These are phyloP conservation scores for Colletotrichum sp. DNA, from an alignment of 2,329 filamentous ascomycete species.

Conservation along the genomic window DNA sequence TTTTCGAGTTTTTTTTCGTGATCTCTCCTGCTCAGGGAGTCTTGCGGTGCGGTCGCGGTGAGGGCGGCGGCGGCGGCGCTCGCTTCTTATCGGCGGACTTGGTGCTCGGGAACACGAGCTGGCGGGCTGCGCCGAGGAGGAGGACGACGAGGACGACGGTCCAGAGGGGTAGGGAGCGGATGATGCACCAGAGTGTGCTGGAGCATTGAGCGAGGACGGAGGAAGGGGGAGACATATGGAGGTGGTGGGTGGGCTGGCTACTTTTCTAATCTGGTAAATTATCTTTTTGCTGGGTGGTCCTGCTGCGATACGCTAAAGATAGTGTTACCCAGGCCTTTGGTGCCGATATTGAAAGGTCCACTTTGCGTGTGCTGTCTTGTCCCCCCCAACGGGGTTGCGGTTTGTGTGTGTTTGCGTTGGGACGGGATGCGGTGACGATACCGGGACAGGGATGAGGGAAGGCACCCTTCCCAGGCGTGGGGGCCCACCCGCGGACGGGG, in stretches of 20 bases:
- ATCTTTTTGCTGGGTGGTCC: neutral
- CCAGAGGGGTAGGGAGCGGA: conserved; percentile 48
- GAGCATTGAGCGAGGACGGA: conserved; percentile 46
- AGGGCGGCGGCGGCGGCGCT: neutral
- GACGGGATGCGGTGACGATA: neutral
- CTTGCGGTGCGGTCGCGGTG: neutral
- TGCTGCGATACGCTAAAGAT: neutral
- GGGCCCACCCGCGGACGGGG: neutral
- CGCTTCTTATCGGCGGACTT: conserved; percentile 11
- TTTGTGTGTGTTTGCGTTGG: neutral
- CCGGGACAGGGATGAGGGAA: neutral
- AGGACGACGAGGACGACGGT: conserved; percentile 41
- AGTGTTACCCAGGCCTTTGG: neutral
- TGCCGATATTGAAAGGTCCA: neutral
- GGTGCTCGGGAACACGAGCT: conserved; percentile 25
- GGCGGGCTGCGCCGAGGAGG: conserved; percentile 37
- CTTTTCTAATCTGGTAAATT: neutral
- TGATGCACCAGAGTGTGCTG: conserved; percentile 44
- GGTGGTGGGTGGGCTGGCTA: neutral
- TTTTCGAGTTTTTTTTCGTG: neutral
- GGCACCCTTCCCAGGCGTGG: neutral
- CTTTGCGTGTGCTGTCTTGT: neutral
- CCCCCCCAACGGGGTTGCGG: neutral
- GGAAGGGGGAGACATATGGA: conserved; percentile 4
- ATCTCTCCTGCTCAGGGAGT: neutral